These are phyloP conservation scores for Tremella mesenterica DNA, from an alignment of 768 basidiomycete genomes.

Conservation along the genomic window DNA sequence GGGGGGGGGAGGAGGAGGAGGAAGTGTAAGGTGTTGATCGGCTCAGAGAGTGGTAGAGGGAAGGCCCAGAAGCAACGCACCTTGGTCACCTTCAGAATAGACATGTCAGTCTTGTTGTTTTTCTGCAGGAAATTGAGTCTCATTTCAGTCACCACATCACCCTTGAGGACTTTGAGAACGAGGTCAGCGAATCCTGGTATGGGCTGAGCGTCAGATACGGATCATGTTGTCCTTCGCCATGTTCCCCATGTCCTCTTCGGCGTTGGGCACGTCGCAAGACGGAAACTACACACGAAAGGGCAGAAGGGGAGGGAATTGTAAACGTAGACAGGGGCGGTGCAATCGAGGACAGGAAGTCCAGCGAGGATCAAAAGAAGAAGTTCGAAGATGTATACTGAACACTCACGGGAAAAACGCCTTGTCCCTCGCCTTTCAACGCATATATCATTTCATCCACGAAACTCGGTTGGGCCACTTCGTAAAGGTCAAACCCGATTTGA, in stretches of 20 bases:
- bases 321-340: no score
- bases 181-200: slow-evolving; percentile 44
- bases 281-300: no score
- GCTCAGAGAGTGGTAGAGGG: no score
- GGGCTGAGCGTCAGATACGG: not conserved
- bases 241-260: not conserved
- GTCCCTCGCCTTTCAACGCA: slow-evolving; percentile 14
- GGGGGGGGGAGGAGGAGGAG: no score
- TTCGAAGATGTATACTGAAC: no score
- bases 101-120: slow-evolving; percentile 84
- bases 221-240: not conserved
- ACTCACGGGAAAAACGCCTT: no score
- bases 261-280: no score
- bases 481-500: slow-evolving; percentile 91
- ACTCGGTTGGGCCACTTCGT: slow-evolving; percentile 87
- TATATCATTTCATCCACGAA: slow-evolving; percentile 64
- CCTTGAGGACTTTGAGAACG: slow-evolving; percentile 65
- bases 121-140: slow-evolving; percentile 92
- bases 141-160: slow-evolving; percentile 82
- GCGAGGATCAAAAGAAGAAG: no score
- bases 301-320: no score
- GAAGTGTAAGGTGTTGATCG: no score
- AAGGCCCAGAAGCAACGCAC: no score
- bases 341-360: no score
- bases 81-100: slow-evolving; percentile 88